These are phyloP conservation scores for Botrytis byssoidea DNA, from an alignment of 2,329 filamentous ascomycete species.

Conservation along the genomic window DNA sequence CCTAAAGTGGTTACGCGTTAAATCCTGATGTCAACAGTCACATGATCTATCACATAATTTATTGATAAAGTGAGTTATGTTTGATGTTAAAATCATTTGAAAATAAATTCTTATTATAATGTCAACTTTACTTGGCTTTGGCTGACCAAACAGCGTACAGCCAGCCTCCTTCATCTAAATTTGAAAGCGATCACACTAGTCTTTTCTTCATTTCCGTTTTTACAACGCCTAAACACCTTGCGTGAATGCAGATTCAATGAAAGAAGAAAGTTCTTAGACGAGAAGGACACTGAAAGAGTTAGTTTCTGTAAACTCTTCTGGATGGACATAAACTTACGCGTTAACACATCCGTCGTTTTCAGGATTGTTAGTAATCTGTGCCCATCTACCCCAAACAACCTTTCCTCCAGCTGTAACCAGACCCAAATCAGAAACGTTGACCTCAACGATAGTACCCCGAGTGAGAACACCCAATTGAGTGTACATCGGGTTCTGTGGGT, in stretches of 20 bases:
- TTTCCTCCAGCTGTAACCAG: slow-evolving; percentile 89
- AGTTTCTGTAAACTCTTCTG: neutral
- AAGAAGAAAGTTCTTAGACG: slow-evolving; percentile 24
- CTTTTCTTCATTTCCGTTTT: slow-evolving; percentile 10
- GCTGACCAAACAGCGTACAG: neutral
- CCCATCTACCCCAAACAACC: slow-evolving; percentile 87
- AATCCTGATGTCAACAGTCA: neutral
- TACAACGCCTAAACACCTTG: slow-evolving; percentile 24
- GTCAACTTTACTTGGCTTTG: slow-evolving; percentile 1
- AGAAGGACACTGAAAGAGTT: slow-evolving; percentile 28
- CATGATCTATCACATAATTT: neutral
- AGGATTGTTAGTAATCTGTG: slow-evolving; percentile 56
- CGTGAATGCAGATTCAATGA: slow-evolving; percentile 12
- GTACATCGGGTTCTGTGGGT: slow-evolving; percentile 85
- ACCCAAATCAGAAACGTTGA: slow-evolving; percentile 90
- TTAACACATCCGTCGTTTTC: slow-evolving; percentile 32
- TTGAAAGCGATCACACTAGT: neutral
- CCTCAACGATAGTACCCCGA: slow-evolving; percentile 81
- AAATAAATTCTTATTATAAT: slow-evolving; percentile 12
- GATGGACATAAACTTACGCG: slow-evolving; percentile 24
- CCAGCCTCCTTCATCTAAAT: neutral
- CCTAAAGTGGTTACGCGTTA: neutral
- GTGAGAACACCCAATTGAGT: slow-evolving; percentile 89
- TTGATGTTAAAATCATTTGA: neutral
- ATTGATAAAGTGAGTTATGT: neutral